These are phyloP conservation scores for Phytophthora ohioensis DNA, from an alignment of 352 stramenopile species.

Conservation along the genomic window DNA sequence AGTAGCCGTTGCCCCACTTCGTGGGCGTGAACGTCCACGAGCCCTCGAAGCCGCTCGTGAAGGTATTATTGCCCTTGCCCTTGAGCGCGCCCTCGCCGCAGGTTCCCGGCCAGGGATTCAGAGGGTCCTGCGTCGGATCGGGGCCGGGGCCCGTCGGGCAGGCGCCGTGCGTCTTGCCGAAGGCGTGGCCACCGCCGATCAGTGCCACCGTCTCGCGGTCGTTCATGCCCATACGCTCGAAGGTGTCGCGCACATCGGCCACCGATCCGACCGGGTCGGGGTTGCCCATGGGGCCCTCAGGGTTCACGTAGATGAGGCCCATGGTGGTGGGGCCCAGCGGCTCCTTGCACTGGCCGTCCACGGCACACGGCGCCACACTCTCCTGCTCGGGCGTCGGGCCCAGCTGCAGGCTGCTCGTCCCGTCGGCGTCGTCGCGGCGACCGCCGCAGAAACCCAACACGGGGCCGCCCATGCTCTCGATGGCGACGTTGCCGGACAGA, in stretches of 20 bases:
- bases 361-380: slow-evolving; percentile 48
- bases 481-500: slow-evolving; percentile 89
- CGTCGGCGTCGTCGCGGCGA: slow-evolving; percentile 80
- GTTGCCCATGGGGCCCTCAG: slow-evolving; percentile 64
- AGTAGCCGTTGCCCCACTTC: slow-evolving; percentile 96
- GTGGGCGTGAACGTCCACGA: slow-evolving; percentile 88
- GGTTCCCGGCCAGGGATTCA: slow-evolving; percentile 63
- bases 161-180: slow-evolving; percentile 93
- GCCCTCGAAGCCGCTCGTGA: slow-evolving; percentile 85
- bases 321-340: slow-evolving; percentile 66
- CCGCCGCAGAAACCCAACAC: slow-evolving; percentile 91
- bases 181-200: slow-evolving; percentile 90
- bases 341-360: slow-evolving; percentile 58
- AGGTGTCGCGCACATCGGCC: slow-evolving; percentile 93
- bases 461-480: slow-evolving; percentile 94
- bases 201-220: slow-evolving; percentile 96
- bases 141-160: slow-evolving; percentile 54
- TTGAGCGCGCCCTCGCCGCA: slow-evolving; percentile 53
- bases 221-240: slow-evolving; percentile 94
- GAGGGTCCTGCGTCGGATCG: slow-evolving; percentile 53
- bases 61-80: slow-evolving; percentile 73
- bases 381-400: slow-evolving; percentile 55
- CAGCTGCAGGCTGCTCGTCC: slow-evolving; percentile 62
- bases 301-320: slow-evolving; percentile 84
- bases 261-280: slow-evolving; percentile 92